Base-by-base conservation (phyloP, 164 flowering plant genomes). In the Protea cynaroides region DNA sequence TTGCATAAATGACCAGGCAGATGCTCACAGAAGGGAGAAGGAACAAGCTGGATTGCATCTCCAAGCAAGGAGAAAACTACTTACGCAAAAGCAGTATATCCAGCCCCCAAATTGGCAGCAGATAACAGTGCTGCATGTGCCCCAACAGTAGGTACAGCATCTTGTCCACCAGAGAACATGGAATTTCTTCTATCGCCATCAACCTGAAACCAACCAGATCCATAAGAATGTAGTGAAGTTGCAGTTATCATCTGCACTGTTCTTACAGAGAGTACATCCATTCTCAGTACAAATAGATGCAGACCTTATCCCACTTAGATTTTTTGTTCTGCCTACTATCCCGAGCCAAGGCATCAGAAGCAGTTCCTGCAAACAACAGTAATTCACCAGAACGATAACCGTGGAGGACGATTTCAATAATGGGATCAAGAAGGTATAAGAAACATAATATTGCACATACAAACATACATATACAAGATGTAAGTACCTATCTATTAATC, bases 301-400 rank as follows among this genome's bases (percentile, higher is more conserved):
- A 56, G n/a, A 89, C 98, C 96, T 94, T 91, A 67, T 94, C 97
- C 99, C 99, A 94, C 80, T 94, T 94, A 63, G 97, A 85, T 76
- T 89, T 91, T 79, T 91, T 94, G 72, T 83, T 89, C 71, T 72
- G 89, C 75, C 97, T 80, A 61, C 87, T 80, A n/a, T 91, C 98
- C 54, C 91, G 79, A 47, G 74, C 37, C 40, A 53, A 61, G 34
- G 69, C 71, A 82, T 89, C 96, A 60, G 69, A 36, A 62, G 79
- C 72, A 64, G 77, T 67, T 44, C 80, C 84, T 75, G 75, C 58
- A 78, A 67, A 70, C 46, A 61, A 56, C 12, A 50, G 49, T 15
- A 36, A 61, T 44, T 19, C 56, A 29, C 23, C 49, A 56, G 40
- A 58, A 43, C 24, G n/a, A 21, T 13, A 50, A 47, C 4, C 34